Evolutionary conservation across 345 rosid species (phyloP).

Genomic region (Iberis pinnata): DNA sequence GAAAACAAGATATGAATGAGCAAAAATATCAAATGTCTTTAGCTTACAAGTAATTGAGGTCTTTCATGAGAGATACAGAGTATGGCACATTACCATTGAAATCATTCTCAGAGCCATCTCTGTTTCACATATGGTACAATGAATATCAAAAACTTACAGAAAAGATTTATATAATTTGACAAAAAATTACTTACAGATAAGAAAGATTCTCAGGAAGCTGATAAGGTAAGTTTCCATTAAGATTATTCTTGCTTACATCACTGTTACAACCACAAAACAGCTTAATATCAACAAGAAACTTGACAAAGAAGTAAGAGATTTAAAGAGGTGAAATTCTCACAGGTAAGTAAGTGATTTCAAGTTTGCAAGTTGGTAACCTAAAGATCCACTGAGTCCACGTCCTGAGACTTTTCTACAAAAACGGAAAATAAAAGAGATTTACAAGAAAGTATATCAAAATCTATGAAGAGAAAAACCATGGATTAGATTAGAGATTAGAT

Average conservation of each 20-base stretch:
- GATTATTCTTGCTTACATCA: constrained; percentile 86
- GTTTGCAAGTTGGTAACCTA: constrained; percentile 79
- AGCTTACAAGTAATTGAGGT: constrained; percentile 60
- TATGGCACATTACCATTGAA: constrained; percentile 80
- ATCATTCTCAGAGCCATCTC: constrained; percentile 73
- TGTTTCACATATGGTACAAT: constrained; percentile 27
- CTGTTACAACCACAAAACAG: constrained; percentile 55
- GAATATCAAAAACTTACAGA: constrained; percentile 3
- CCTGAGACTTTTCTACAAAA: constrained; percentile 62
- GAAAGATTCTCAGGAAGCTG: constrained; percentile 77
- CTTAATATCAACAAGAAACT: not conserved
- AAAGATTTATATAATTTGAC: too few relatives aligned
- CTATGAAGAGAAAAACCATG: not conserved
- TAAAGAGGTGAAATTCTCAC: constrained; percentile 40
- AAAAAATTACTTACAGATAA: constrained; percentile 47
- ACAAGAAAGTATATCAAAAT: not conserved
- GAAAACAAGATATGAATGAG: too few relatives aligned
- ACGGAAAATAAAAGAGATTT: not conserved
- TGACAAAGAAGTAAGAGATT: constrained; percentile 20
- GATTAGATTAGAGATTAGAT: not conserved
- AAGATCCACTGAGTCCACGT: constrained; percentile 63
- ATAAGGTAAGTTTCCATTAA: constrained; percentile 69
- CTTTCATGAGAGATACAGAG: constrained; percentile 74
- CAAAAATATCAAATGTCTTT: not conserved
- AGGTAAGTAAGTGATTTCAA: constrained; percentile 73